Conservation (phyloP, 2,329 filamentous ascomycete species). For the Penicillium sumatraense region DNA sequence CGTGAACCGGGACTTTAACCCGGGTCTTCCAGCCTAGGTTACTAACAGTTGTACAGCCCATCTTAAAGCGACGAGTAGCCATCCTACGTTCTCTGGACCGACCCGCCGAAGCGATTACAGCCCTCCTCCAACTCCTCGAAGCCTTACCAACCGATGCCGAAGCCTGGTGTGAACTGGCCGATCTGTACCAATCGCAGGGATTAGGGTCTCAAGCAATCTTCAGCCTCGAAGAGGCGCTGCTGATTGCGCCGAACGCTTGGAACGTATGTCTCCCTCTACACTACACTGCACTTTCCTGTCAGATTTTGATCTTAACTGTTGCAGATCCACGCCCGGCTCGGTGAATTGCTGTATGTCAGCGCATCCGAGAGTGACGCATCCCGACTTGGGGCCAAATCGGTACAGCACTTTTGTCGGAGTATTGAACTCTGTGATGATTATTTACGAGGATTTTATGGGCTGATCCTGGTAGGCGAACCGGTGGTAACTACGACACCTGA, state of each 20-base stretch:
- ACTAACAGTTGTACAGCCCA: conserved; percentile 59
- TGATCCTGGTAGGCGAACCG: conserved; percentile 69
- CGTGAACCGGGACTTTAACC: too few species aligned
- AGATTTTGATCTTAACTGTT: conserved; percentile 1
- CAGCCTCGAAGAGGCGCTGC: conserved; percentile 85
- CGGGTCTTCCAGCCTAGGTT: conserved; percentile 28
- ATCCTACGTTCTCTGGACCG: conserved; percentile 76
- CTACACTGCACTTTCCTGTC: neutral
- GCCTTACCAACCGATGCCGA: conserved; percentile 88
- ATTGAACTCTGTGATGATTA: conserved; percentile 95
- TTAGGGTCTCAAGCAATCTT: conserved; percentile 83
- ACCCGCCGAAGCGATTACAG: conserved; percentile 72
- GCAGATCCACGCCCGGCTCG: conserved; percentile 83
- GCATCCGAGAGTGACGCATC: conserved; percentile 42
- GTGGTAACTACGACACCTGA: too few species aligned
- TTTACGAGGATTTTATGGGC: conserved; percentile 86
- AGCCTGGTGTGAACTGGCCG: conserved; percentile 88
- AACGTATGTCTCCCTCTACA: conserved; percentile 65
- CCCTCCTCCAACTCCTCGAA: conserved; percentile 76
- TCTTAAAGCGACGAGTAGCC: conserved; percentile 82
- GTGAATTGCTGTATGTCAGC: conserved; percentile 79
- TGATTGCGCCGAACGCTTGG: conserved; percentile 90
- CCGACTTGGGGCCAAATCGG: conserved; percentile 68
- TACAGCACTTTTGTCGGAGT: conserved; percentile 86
- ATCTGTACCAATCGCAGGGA: conserved; percentile 81